Evolutionary conservation across 768 basidiomycete genomes (phyloP).

Genomic region (Rhizopogon vesiculosus): DNA sequence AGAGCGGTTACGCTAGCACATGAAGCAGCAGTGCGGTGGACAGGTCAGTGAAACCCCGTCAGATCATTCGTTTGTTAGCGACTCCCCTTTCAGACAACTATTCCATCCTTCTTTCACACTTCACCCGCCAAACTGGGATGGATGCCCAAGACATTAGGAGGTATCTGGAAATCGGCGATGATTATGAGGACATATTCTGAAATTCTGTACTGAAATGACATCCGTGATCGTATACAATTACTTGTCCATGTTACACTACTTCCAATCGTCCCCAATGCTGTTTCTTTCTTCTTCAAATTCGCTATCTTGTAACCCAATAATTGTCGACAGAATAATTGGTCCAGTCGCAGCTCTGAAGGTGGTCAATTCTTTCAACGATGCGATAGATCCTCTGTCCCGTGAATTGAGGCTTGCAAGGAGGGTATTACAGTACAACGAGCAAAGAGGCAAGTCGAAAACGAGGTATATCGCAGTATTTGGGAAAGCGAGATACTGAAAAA

Average conservation of each 20-base stretch:
- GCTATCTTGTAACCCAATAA: background rate
- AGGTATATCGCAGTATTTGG: slow-evolving; percentile 18
- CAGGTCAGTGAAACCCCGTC: slow-evolving; percentile 49
- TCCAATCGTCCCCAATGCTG: background rate
- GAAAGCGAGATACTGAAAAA: slow-evolving; percentile 1
- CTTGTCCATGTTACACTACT: background rate
- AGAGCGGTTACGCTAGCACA: slow-evolving; percentile 71
- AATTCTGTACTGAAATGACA: background rate
- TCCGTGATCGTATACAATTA: background rate
- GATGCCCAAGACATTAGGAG: slow-evolving; percentile 60
- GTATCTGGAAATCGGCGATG: slow-evolving; percentile 62
- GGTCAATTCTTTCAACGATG: background rate
- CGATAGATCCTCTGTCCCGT: slow-evolving; percentile 1
- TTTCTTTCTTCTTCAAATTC: background rate
- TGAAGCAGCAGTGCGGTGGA: slow-evolving; percentile 85
- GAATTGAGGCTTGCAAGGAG: slow-evolving; percentile 28
- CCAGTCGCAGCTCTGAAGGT: background rate
- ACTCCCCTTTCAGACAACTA: slow-evolving; percentile 55
- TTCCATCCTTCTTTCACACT: slow-evolving; percentile 56
- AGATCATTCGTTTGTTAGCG: background rate
- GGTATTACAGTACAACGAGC: slow-evolving; percentile 29
- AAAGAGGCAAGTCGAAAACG: slow-evolving; percentile 26
- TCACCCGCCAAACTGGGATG: slow-evolving; percentile 57
- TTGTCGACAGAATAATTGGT: background rate
- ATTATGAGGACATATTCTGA: slow-evolving; percentile 71